Percentiles rank a stretch among this genome's conserved stretches.
Conservation (phyloP, 441 rosid genomes). For the Rhodomyrtus psidioides region DNA sequence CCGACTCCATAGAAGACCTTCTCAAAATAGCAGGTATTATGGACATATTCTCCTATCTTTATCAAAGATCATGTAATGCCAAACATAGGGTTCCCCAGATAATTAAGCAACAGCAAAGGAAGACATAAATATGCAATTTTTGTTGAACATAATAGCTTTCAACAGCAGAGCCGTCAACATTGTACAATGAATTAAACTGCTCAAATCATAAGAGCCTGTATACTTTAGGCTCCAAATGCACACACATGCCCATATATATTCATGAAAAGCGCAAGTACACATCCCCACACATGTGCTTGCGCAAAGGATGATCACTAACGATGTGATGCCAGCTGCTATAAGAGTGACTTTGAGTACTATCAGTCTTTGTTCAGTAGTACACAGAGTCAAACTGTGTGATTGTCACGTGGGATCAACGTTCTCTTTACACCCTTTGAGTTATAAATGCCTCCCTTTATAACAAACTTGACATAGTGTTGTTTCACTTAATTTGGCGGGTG, state of each 20-base stretch:
- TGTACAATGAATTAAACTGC: neutral
- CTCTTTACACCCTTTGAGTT: neutral
- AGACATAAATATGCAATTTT: neutral
- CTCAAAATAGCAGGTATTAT: conserved; percentile 57
- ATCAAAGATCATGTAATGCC: neutral
- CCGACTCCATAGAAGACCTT: conserved; percentile 57
- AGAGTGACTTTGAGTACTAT: neutral
- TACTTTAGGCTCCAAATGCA: neutral
- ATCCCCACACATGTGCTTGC: neutral
- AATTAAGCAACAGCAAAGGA: neutral
- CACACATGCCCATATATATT: neutral
- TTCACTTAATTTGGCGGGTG: conserved; percentile 16
- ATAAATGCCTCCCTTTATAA: conserved; percentile 6
- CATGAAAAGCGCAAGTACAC: neutral
- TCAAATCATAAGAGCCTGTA: neutral
- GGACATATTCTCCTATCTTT: neutral
- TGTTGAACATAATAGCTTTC: neutral
- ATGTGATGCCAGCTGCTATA: neutral
- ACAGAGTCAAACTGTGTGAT: neutral
- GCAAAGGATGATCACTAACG: neutral
- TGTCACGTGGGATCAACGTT: neutral
- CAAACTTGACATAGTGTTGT: neutral
- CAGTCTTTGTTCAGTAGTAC: neutral
- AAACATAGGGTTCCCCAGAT: neutral
- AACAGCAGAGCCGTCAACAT: neutral